Percentiles rank a stretch among this genome's conserved stretches.
phyloP scores from a whole-genome alignment of 345 rosid genomes.

The Brassica rapa region DNA sequence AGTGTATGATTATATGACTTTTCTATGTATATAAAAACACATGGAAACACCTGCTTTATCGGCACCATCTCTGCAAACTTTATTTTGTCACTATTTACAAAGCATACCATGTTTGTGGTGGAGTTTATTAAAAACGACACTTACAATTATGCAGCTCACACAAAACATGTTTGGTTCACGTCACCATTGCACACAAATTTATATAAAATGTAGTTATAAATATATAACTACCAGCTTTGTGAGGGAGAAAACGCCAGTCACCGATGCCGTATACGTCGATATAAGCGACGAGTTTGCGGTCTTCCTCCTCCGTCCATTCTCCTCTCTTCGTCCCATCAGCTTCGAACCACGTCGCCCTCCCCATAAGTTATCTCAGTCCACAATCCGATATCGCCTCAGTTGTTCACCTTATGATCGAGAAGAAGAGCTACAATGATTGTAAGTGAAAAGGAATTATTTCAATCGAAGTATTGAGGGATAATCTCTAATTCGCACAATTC shows the following conservation, averaged over 20 bases:
- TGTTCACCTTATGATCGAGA: not conserved
- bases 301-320: constrained; percentile 79
- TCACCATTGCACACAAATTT: not conserved
- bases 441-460: not conserved
- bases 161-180: not conserved
- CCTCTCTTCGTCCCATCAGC: constrained; percentile 59
- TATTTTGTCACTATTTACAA: not conserved
- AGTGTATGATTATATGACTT: not conserved
- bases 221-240: constrained; percentile 52
- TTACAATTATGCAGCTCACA: not conserved
- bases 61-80: not conserved
- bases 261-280: constrained; percentile 54
- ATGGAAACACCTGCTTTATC: constrained; percentile 3
- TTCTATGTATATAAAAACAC: not conserved
- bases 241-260: constrained; percentile 71
- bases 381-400: not conserved
- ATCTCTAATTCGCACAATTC: not conserved
- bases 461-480: not conserved
- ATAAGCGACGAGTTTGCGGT: constrained; percentile 54
- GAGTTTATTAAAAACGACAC: not conserved
- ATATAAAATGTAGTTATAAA: not conserved
- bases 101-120: not conserved
- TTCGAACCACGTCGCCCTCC: constrained; percentile 33
- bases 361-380: constrained; percentile 12
- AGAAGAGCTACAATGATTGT: not conserved